Evolutionary conservation across 768 basidiomycete genomes (phyloP).

Genomic region (Tulasnella sp.): DNA sequence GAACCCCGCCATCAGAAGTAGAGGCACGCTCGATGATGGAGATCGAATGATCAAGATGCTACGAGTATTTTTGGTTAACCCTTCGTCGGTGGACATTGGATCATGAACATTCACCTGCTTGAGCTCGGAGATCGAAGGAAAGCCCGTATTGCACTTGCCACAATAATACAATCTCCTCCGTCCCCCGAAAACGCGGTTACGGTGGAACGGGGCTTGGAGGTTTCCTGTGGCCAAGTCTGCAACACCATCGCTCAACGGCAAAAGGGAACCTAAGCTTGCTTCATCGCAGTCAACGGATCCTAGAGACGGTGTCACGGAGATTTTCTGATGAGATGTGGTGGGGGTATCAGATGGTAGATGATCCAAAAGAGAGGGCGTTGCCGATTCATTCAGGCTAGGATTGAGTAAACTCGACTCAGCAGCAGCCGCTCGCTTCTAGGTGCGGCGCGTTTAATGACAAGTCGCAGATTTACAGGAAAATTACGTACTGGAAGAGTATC

Average conservation of each 20-base stretch:
- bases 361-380: background rate
- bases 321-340: background rate
- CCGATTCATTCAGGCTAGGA: too few relatives aligned
- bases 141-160: background rate
- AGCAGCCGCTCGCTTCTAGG: too few relatives aligned
- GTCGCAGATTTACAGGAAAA: too few relatives aligned
- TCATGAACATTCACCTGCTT: background rate
- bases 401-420: background rate
- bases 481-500: too few relatives aligned
- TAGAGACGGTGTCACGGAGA: background rate
- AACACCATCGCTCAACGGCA: too few relatives aligned
- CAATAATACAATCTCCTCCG: background rate
- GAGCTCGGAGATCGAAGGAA: background rate
- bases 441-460: too few relatives aligned
- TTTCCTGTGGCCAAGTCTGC: too few relatives aligned
- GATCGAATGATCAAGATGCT: background rate
- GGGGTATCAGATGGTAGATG: background rate
- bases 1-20: background rate
- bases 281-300: too few relatives aligned
- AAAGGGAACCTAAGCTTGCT: too few relatives aligned
- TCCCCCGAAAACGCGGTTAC: background rate
- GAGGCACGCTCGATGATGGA: background rate
- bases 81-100: background rate
- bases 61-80: background rate
- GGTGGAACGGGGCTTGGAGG: background rate